phyloP scores from a whole-genome alignment of 345 rosid genomes.

The Gossypium sturtianum region DNA sequence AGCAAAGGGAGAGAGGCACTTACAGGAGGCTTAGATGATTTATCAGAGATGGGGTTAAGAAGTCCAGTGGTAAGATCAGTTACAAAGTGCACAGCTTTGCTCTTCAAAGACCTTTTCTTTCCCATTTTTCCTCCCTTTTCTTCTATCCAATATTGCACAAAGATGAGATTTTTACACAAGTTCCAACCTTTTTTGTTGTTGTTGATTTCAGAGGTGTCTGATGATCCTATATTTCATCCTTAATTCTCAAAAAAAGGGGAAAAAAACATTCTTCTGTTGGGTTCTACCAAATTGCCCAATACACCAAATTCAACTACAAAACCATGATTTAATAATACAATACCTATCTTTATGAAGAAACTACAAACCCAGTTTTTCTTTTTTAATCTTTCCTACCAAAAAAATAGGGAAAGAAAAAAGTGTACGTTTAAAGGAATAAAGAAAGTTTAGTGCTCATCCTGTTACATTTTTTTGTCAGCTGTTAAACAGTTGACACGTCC shows the following conservation, averaged over 20 bases:
- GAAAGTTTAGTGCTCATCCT: no score
- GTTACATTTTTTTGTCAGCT: no score
- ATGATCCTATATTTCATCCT: conserved; percentile 17
- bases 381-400: no score
- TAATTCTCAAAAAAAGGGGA: background rate
- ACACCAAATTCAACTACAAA: conserved; percentile 4
- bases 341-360: background rate
- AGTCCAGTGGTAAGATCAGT: conserved; percentile 90
- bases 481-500: no score
- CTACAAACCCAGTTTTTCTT: background rate
- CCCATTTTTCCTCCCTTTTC: conserved; percentile 41
- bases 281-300: background rate
- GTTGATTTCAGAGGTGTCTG: conserved; percentile 4
- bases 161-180: conserved; percentile 7
- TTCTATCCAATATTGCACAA: background rate
- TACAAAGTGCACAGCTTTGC: conserved; percentile 92
- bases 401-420: no score
- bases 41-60: conserved; percentile 92
- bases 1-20: background rate
- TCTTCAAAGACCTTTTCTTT: conserved; percentile 62
- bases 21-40: conserved; percentile 38
- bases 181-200: background rate
- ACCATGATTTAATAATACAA: background rate
- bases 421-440: no score
- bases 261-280: background rate